Base-by-base conservation (phyloP, 2,329 filamentous ascomycete genomes). In the Diaporthe nobilis region DNA sequence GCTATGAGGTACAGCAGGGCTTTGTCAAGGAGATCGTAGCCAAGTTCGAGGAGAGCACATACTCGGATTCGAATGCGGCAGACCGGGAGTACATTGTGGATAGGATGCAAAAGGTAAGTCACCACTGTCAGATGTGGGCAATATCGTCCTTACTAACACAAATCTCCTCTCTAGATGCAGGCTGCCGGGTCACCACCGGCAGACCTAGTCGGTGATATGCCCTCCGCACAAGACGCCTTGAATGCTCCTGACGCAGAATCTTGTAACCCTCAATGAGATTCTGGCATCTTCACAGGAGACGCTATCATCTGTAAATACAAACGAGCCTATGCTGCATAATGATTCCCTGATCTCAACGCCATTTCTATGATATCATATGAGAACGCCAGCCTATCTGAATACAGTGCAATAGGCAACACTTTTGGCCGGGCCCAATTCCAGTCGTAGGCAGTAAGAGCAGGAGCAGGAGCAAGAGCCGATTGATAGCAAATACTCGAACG, bases 81-180 rank as follows among this genome's bases (percentile, higher is more conserved):
- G 95, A 98, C 85, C 89, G 96, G 77, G 95, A 98, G 82, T 98
- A 95, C 84, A 97, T 99, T 80, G 96, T 98, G 78, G 96, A 98
- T 81, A 93, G 93, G 83, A 99, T 99, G 97, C 96, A 98, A 84
- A 96, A 96, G 92, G 96, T 98, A 85, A 83, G 89, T 73, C 34
- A 12, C 9, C 9, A 17, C 49, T 31, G 61, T 70, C 15, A 60
- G 44, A 22, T 28, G n/a, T 61, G 63, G 53, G 8, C 10, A 60
- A 25, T 34, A 37, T 47, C 53, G 9, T 37, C 12, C 22, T 60
- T 58, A 49, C 44, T 25, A 31, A 65, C 65, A 75, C 70, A 74
- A 82, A 68, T 82, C 74, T 53, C 10, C 51, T 63, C 37, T 75
- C 37, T 81, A 98, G 96, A 99, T 99, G 97, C 97, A 99, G 96